Conservation (phyloP, 2,329 filamentous ascomycete genomes). For the Ceratocystis smalleyi region DNA sequence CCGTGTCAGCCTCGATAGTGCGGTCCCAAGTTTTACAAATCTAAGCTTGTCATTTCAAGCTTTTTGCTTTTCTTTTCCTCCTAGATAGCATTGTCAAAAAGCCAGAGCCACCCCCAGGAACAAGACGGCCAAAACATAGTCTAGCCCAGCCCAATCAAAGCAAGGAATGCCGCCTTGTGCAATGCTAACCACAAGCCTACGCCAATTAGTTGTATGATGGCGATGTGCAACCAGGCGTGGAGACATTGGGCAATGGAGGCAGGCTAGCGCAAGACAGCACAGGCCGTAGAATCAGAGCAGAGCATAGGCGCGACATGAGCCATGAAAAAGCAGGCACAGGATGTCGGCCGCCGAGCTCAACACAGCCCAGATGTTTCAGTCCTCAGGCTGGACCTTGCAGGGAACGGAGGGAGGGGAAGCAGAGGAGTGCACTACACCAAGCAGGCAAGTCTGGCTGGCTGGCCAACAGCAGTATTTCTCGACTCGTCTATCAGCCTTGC, state of each 20-base stretch:
- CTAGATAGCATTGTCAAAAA: not conserved
- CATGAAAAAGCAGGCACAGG: not conserved
- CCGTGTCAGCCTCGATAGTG: too few species aligned
- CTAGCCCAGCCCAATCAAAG: not conserved
- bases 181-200: not conserved
- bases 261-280: too few species aligned
- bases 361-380: not conserved
- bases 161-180: not conserved
- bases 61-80: not conserved
- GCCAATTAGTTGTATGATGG: too few species aligned
- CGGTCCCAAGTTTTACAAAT: not conserved
- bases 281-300: not conserved
- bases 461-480: not conserved
- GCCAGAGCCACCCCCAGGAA: not conserved
- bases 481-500: not conserved
- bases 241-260: not conserved
- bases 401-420: not conserved
- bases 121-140: not conserved
- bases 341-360: not conserved
- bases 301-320: not conserved
- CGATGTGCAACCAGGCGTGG: too few species aligned
- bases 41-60: not conserved
- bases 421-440: too few species aligned
- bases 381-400: not conserved
- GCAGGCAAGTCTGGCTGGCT: not conserved